These are phyloP conservation scores for Ajuga reptans DNA, from an alignment of 305 asterid genomes.

Conservation along the genomic window DNA sequence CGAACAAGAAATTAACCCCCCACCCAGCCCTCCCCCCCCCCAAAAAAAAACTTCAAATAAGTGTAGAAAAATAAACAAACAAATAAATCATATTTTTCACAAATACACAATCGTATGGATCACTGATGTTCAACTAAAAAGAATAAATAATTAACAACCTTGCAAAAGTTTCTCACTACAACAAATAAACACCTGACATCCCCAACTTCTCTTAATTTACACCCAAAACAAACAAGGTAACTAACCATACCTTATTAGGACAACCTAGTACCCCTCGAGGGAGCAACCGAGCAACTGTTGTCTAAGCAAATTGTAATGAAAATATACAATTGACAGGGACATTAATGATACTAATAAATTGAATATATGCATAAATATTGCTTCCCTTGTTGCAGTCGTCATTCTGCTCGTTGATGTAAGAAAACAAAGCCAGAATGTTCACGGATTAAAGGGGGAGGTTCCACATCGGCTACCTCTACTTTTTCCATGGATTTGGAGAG, in stretches of 20 bases:
- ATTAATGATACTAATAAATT: neutral
- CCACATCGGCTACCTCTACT: conserved; percentile 63
- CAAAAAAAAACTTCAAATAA: no score
- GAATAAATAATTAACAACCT: conserved; percentile 20
- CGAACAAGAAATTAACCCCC: no score
- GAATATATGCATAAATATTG: conserved; percentile 35
- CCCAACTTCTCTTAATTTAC: conserved; percentile 31
- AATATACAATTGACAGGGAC: conserved; percentile 38
- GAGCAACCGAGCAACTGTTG: conserved; percentile 29
- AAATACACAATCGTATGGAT: neutral
- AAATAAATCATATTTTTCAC: neutral
- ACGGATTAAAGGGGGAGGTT: conserved; percentile 84
- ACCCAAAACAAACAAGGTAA: conserved; percentile 32
- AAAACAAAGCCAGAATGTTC: conserved; percentile 79
- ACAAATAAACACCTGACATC: conserved; percentile 19
- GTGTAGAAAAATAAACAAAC: neutral
- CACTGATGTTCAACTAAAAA: conserved; percentile 8
- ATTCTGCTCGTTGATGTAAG: conserved; percentile 58
- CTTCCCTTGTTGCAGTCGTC: conserved; percentile 11
- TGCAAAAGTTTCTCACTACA: conserved; percentile 25
- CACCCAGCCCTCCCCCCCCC: no score
- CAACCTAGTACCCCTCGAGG: conserved; percentile 31
- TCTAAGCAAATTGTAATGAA: conserved; percentile 31
- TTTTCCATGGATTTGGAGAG: conserved; percentile 78
- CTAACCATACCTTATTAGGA: conserved; percentile 22